Evolutionary conservation across 1,139 yeast species (phyloP).

Genomic region (Suhomyces atakaporum): DNA sequence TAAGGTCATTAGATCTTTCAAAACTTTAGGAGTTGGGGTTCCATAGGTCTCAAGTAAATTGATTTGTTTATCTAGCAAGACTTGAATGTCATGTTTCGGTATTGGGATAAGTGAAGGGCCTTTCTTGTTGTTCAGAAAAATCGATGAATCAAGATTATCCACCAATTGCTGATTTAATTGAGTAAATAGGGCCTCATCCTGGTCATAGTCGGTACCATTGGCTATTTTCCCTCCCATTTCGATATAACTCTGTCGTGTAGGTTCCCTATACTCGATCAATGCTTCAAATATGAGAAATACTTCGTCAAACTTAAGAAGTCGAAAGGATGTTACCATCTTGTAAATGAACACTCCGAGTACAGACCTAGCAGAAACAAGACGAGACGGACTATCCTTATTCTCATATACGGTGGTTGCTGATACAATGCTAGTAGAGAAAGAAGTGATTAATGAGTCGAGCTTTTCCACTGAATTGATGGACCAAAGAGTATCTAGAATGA

Average conservation of each 20-base stretch:
- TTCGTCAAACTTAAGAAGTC: slow-evolving; percentile 61
- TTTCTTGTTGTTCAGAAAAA: background rate
- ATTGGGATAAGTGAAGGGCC: slow-evolving; percentile 28
- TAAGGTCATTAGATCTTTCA: slow-evolving; percentile 45
- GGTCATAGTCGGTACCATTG: slow-evolving; percentile 7
- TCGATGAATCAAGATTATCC: slow-evolving; percentile 20
- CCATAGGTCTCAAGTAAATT: slow-evolving; percentile 56
- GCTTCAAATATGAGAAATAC: slow-evolving; percentile 53
- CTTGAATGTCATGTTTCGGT: slow-evolving; percentile 55
- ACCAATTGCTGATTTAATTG: slow-evolving; percentile 26
- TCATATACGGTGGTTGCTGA: slow-evolving; percentile 14
- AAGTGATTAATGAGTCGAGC: slow-evolving; percentile 27
- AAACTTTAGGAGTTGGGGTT: slow-evolving; percentile 49
- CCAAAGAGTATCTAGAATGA: slow-evolving; percentile 29
- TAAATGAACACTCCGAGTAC: slow-evolving; percentile 39
- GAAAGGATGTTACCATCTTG: slow-evolving; percentile 49
- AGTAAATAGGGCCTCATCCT: slow-evolving; percentile 20
- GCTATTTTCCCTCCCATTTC: slow-evolving; percentile 22
- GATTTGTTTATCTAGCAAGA: slow-evolving; percentile 58
- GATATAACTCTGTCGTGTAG: slow-evolving; percentile 27
- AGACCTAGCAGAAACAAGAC: slow-evolving; percentile 35
- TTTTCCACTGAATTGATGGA: slow-evolving; percentile 36
- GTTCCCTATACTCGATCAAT: slow-evolving; percentile 52
- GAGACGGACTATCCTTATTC: background rate
- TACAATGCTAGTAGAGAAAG: slow-evolving; percentile 10